phyloP scores from a whole-genome alignment of 805 yeast species.

The Pichia nakasei region DNA sequence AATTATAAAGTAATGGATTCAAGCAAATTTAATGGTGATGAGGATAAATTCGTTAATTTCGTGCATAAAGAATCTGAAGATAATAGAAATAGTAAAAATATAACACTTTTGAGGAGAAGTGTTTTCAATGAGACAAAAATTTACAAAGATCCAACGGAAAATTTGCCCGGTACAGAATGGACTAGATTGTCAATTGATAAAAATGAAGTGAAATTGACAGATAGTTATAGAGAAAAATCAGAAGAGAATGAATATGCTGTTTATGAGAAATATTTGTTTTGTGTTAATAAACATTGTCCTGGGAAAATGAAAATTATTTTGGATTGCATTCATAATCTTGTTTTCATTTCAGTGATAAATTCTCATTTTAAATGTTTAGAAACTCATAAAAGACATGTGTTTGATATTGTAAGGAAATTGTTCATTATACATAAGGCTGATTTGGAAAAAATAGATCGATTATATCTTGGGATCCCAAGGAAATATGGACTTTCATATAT shows the following conservation, averaged over 20 bases:
- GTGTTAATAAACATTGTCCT: constrained; percentile 7
- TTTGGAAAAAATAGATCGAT: constrained; percentile 6
- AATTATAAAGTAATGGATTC: neutral
- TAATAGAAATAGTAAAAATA: too few relatives aligned
- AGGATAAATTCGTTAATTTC: neutral
- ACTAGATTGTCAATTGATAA: constrained; percentile 1
- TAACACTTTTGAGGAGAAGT: neutral
- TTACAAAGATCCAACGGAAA: neutral
- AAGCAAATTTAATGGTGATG: neutral
- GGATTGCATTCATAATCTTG: constrained; percentile 9
- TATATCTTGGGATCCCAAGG: constrained; percentile 9
- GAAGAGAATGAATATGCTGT: neutral
- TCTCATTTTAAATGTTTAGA: constrained; percentile 9
- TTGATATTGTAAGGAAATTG: constrained; percentile 9
- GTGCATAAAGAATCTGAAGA: too few relatives aligned
- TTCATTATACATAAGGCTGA: constrained; percentile 8
- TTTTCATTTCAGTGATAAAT: constrained; percentile 2
- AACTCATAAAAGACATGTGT: constrained; percentile 6
- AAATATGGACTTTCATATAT: constrained; percentile 9
- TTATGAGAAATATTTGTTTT: constrained; percentile 3
- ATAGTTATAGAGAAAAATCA: neutral
- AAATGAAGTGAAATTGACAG: neutral
- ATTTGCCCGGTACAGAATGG: constrained; percentile 3
- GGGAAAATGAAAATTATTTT: constrained; percentile 5
- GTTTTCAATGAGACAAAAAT: neutral